Conservation (phyloP, 306 rosid genomes). For the Cyamopsis tetragonoloba region DNA sequence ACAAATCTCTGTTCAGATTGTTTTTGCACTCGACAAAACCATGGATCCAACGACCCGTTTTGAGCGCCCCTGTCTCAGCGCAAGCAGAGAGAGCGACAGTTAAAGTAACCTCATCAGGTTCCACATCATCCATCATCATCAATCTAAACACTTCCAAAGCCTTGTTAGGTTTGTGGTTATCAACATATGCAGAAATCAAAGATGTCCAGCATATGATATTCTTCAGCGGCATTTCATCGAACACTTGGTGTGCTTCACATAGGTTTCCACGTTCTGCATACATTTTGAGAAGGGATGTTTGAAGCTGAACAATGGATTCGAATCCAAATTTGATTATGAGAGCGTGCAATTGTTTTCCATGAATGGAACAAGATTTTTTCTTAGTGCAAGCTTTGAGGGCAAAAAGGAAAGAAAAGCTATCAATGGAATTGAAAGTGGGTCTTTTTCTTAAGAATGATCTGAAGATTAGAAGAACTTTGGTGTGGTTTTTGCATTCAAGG, state of each 20-base stretch:
- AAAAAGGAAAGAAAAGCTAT: slow-evolving; percentile 45
- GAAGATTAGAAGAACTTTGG: slow-evolving; percentile 36
- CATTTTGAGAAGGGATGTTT: slow-evolving; percentile 41
- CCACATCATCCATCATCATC: slow-evolving; percentile 47
- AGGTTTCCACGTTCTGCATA: slow-evolving; percentile 29
- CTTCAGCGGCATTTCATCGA: slow-evolving; percentile 40
- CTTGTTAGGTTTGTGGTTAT: slow-evolving; percentile 34
- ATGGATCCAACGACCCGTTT: slow-evolving; percentile 53
- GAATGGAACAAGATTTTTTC: slow-evolving; percentile 23
- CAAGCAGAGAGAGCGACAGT: slow-evolving; percentile 58
- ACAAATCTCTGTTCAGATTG: slow-evolving; percentile 31
- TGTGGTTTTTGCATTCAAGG: slow-evolving; percentile 36
- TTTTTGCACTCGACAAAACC: slow-evolving; percentile 22
- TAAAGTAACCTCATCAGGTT: slow-evolving; percentile 46
- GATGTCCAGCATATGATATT: slow-evolving; percentile 48
- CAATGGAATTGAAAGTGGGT: slow-evolving; percentile 26
- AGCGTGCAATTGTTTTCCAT: slow-evolving; percentile 46
- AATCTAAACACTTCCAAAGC: slow-evolving; percentile 44
- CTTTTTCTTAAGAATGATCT: slow-evolving; percentile 38
- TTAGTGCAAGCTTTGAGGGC: slow-evolving; percentile 45
- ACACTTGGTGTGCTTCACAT: slow-evolving; percentile 33
- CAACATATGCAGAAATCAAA: slow-evolving; percentile 60
- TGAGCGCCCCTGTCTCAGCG: slow-evolving; percentile 48
- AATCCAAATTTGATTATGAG: slow-evolving; percentile 45
- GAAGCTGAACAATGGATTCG: slow-evolving; percentile 40